Evolutionary conservation across 2,329 filamentous ascomycete species (phyloP).

Genomic region (Parascedosporium putredinis): DNA sequence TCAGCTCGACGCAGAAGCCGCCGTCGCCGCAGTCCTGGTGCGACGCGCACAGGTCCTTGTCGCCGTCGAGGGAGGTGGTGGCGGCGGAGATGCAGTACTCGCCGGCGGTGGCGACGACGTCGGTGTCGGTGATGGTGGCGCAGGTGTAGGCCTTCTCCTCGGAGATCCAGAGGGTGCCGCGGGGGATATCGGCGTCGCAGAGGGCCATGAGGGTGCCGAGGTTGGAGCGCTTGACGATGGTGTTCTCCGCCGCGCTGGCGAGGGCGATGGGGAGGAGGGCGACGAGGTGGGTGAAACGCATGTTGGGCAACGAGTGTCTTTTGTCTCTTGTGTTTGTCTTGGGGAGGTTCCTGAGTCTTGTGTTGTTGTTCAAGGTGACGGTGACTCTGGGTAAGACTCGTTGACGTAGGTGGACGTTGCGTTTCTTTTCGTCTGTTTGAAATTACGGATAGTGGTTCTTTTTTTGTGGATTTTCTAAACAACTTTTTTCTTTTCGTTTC

Average conservation of each 20-base stretch:
- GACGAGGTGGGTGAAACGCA: slow-evolving; percentile 1
- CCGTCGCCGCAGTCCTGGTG: slow-evolving; percentile 1
- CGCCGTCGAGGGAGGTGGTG: not conserved
- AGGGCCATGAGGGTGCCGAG: slow-evolving; percentile 4
- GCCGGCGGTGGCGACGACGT: not conserved
- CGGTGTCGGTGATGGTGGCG: not conserved
- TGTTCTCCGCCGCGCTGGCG: not conserved
- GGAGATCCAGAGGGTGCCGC: slow-evolving; percentile 6
- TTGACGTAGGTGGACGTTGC: too few relatives aligned
- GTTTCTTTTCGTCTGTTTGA: too few relatives aligned
- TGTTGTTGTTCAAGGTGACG: too few relatives aligned
- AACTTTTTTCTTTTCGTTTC: not conserved
- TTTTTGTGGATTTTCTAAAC: not conserved
- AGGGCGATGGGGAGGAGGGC: slow-evolving; percentile 1
- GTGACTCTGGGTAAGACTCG: too few relatives aligned
- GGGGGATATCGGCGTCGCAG: slow-evolving; percentile 2
- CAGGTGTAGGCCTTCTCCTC: slow-evolving; percentile 4
- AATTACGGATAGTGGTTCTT: too few relatives aligned
- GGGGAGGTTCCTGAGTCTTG: too few relatives aligned
- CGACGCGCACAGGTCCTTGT: not conserved
- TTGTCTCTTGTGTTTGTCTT: not conserved
- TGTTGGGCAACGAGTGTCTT: not conserved
- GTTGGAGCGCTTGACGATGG: not conserved
- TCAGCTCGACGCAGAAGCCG: not conserved
- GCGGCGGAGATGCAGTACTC: slow-evolving; percentile 4